Evolutionary conservation across 345 rosid species (phyloP), one percentile per base, ranked within the genome.

Genomic region (Pugionium cornutum): DNA sequence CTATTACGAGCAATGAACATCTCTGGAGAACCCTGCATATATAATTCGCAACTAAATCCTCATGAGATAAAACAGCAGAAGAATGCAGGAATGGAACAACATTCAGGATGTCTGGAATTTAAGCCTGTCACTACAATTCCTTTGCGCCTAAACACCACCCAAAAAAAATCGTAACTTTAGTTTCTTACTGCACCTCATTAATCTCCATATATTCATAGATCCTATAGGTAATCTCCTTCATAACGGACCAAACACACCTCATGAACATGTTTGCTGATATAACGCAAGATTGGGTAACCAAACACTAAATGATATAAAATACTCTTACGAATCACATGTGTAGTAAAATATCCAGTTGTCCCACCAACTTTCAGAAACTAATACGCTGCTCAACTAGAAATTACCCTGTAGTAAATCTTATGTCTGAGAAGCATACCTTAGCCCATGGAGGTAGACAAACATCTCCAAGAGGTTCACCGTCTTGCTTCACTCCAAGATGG

Each of bases 371-470:
- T 7, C 6, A 52, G 9, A 54, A 47, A 36, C 37, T 56, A 56
- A 39, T 65, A 35, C 27, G 43, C 36, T 5, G 35, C 41, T 7
- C 32, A 28, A 37, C 30, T 40, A 40, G 46, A 39, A 26, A 55
- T 7, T 31, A 53, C 52, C 45, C 42, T 9, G 40, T 9, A 18
- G 18, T 18, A 59, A 32, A 61, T 45, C 40, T n/a, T n/a, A 46
- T 42, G 8, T 37, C 6, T 28, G 34, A 54, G 30, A 58, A 61
- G 65, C 67, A 64, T 69, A 89, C 97, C 98, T 86, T 89, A 36
- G 98, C 94, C 98, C 98, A 92, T 35, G 94, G 90, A 73, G 98
- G 98, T 67, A 92, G 86, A 74, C 85, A 69, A 76, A 89, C 80
- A 78, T 89, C 89, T 44, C 83, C 82, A 61, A 89, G 82, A 71